Evolutionary conservation across 148 eudicot species (phyloP).

Genomic region (Beta vulgaris): DNA sequence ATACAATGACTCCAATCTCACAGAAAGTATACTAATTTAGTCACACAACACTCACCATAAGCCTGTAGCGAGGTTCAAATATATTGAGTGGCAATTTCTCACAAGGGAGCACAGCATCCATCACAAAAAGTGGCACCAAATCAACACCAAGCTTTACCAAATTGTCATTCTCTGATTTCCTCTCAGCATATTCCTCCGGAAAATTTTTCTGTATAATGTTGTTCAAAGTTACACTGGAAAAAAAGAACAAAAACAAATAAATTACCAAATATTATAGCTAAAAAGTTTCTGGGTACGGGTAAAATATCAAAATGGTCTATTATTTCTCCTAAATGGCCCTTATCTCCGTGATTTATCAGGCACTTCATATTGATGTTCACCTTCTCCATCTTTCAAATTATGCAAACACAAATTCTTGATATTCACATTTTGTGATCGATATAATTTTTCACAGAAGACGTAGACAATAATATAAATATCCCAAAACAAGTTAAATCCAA

Average conservation of each 20-base stretch:
- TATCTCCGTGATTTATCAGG: not conserved
- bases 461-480: not conserved
- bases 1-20: not conserved
- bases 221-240: slow-evolving; percentile 88
- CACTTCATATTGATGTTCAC: not conserved
- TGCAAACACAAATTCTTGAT: not conserved
- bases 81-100: slow-evolving; percentile 85
- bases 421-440: not conserved
- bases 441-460: not conserved
- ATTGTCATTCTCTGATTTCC: slow-evolving; percentile 72
- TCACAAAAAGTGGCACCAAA: slow-evolving; percentile 93
- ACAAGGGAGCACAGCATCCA: slow-evolving; percentile 94
- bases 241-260: slow-evolving; percentile 11
- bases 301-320: not conserved
- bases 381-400: not conserved
- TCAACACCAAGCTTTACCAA: slow-evolving; percentile 66
- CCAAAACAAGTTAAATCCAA: not conserved
- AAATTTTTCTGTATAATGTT: slow-evolving; percentile 85
- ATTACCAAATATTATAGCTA: not conserved
- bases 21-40: not conserved
- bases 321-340: not conserved
- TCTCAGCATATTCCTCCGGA: slow-evolving; percentile 85
- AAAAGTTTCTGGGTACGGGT: not conserved
- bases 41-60: slow-evolving; percentile 69
- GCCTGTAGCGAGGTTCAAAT: slow-evolving; percentile 99